Base-by-base conservation (phyloP, 2,329 filamentous ascomycete species). In the Sporothrix brunneoviolacea region DNA sequence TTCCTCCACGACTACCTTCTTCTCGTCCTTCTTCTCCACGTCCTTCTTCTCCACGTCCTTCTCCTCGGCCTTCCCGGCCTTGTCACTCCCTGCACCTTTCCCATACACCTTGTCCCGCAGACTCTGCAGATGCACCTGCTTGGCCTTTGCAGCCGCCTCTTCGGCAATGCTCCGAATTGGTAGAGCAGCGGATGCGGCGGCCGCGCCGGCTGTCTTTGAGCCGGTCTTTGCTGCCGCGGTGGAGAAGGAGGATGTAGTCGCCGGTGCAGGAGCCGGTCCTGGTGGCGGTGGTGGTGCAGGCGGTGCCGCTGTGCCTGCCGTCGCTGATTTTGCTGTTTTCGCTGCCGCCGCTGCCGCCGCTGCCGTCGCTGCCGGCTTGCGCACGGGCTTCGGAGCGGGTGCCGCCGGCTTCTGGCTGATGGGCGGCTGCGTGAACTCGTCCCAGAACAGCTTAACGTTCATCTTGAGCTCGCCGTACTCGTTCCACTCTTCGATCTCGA, bases 401-500 rank as follows among this genome's bases (percentile, higher is more conserved):
- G 70, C 67, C 39, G 72, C 70, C 15, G 75, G 73, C 47, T 75
- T 73, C 59, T 77, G 66, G 70, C 72, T 65, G 68, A 78, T 74
- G 64, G 72, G 64, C 30, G 77, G 75, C 58, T 80, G 78, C 43
- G 78, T 81, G 60, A 71, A 72, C 58, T 82, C 79, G 69, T 83
- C 79, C 64, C 78, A 78, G 68, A 77, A 80, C 59, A 85, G 79
- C 54, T 76, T 82, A 60, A 97, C 82, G 61, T 91, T 86, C 68
- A 91, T 82, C 67, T 90, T 89, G 55, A 98, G 79, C 70, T 97
- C 91, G 68, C 90, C 90, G 68, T 94, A 96, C 67, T 98, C 93
- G 72, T 98, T 98, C 93, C 91, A 97, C 65, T 98, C 93, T 70
- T 98, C 93, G 56, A 97, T 82, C 68, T 97, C 85, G 57, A 91